These are phyloP conservation scores for Pseudogymnoascus sp. DNA, from an alignment of 2,329 filamentous ascomycete genomes.

Conservation along the genomic window DNA sequence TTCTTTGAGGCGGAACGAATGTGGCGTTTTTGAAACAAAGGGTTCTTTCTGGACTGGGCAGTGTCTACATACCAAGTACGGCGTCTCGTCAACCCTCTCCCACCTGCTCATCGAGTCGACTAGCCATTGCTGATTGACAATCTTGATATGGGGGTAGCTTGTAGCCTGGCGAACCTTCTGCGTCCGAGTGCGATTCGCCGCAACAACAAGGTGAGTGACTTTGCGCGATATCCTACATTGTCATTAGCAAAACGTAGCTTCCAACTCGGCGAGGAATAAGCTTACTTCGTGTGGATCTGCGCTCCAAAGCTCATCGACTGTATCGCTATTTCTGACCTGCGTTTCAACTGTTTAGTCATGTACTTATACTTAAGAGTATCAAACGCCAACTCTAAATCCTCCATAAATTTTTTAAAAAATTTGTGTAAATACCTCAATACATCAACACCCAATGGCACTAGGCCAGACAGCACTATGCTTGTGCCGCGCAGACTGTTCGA, in stretches of 20 bases:
- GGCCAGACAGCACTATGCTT: slow-evolving; percentile 79
- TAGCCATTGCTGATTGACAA: slow-evolving; percentile 88
- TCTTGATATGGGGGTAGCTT: slow-evolving; percentile 70
- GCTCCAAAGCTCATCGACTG: slow-evolving; percentile 86
- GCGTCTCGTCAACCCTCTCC: slow-evolving; percentile 67
- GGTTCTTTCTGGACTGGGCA: neutral
- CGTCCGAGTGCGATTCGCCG: slow-evolving; percentile 64
- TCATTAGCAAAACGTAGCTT: slow-evolving; percentile 10
- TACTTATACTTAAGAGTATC: neutral
- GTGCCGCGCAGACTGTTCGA: slow-evolving; percentile 63
- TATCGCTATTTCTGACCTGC: slow-evolving; percentile 71
- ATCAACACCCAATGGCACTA: slow-evolving; percentile 74
- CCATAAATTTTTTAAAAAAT: neutral
- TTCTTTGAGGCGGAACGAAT: neutral
- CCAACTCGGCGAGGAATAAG: neutral
- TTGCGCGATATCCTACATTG: slow-evolving; percentile 44
- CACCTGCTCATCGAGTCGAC: slow-evolving; percentile 76
- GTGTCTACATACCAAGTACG: slow-evolving; percentile 45
- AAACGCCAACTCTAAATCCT: neutral
- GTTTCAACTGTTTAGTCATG: neutral
- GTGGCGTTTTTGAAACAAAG: neutral
- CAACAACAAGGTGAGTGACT: slow-evolving; percentile 68
- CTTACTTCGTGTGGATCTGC: slow-evolving; percentile 37
- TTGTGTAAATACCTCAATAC: slow-evolving; percentile 44
- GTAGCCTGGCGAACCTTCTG: slow-evolving; percentile 86